A percentile compares a stretch with the other conserved stretches of the same genome.
These are phyloP conservation scores for Solanum pennellii DNA, from an alignment of 257 asterid genomes.

Conservation along the genomic window DNA sequence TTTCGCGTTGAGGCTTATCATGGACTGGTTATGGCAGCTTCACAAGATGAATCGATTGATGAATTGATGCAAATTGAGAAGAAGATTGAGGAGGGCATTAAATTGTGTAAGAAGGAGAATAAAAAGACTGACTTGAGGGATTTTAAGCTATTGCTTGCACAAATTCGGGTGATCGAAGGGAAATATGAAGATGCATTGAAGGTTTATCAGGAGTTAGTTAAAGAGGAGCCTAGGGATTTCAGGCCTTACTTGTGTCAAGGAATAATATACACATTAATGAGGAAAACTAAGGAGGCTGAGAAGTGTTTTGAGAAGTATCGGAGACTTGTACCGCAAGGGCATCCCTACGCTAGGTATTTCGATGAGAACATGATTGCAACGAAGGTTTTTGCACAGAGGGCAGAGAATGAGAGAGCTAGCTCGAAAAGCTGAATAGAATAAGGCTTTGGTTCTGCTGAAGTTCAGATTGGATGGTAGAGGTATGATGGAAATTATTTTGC, in stretches of 20 bases:
- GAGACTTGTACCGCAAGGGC: conserved; percentile 75
- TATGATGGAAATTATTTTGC: background rate
- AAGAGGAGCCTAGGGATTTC: conserved; percentile 90
- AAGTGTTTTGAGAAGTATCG: conserved; percentile 69
- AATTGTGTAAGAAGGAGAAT: conserved; percentile 47
- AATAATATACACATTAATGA: conserved; percentile 65
- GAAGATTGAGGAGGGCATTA: conserved; percentile 40
- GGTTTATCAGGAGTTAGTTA: conserved; percentile 53
- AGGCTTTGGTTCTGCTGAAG: background rate
- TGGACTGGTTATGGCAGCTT: conserved; percentile 68
- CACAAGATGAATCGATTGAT: conserved; percentile 40
- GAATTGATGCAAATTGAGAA: conserved; percentile 37
- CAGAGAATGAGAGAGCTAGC: conserved; percentile 52
- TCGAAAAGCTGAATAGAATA: conserved; percentile 19
- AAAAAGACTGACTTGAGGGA: conserved; percentile 52
- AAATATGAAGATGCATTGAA: conserved; percentile 54
- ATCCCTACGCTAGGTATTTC: conserved; percentile 68
- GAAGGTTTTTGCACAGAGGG: conserved; percentile 63
- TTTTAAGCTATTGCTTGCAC: conserved; percentile 78
- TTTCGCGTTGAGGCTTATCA: conserved; percentile 79
- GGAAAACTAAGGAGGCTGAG: conserved; percentile 69
- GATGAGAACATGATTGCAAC: conserved; percentile 89
- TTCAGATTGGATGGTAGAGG: background rate
- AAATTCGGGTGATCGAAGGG: conserved; percentile 64
- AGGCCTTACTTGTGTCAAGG: conserved; percentile 93